phyloP scores from a whole-genome alignment of 306 rosid species.

The Trifolium repens region DNA sequence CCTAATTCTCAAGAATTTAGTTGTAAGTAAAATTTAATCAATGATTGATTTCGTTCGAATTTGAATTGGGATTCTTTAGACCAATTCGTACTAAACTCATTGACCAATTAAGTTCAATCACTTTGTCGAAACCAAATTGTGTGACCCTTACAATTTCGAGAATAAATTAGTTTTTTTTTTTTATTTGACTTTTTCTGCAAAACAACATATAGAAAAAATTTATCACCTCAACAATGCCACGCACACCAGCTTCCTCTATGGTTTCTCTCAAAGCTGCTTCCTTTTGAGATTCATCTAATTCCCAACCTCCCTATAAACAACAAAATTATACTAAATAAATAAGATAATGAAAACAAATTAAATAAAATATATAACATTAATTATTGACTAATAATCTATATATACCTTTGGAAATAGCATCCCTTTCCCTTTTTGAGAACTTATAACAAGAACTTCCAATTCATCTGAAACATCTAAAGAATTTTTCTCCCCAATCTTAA shows the following conservation, averaged over 20 bases:
- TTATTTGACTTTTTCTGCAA: background rate
- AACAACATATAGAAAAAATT: background rate
- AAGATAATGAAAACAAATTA: slow-evolving; percentile 21
- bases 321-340: background rate
- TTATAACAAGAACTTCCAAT: slow-evolving; percentile 80
- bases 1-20: background rate
- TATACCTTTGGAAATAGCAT: slow-evolving; percentile 90
- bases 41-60: background rate
- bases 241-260: slow-evolving; percentile 91
- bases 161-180: background rate
- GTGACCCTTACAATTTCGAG: background rate
- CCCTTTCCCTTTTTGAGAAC: slow-evolving; percentile 89
- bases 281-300: slow-evolving; percentile 77
- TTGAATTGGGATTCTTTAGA: background rate
- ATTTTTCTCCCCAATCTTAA: slow-evolving; percentile 47
- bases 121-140: background rate
- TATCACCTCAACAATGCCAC: slow-evolving; percentile 76
- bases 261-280: slow-evolving; percentile 91
- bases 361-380: background rate
- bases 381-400: slow-evolving; percentile 7
- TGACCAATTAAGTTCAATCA: background rate
- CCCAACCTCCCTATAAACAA: slow-evolving; percentile 92
- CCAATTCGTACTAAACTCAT: background rate
- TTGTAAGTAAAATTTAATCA: too few relatives aligned
- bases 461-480: slow-evolving; percentile 49